Conservation (phyloP, 352 stramenopile genomes). For the Phytophthora uliginosa region DNA sequence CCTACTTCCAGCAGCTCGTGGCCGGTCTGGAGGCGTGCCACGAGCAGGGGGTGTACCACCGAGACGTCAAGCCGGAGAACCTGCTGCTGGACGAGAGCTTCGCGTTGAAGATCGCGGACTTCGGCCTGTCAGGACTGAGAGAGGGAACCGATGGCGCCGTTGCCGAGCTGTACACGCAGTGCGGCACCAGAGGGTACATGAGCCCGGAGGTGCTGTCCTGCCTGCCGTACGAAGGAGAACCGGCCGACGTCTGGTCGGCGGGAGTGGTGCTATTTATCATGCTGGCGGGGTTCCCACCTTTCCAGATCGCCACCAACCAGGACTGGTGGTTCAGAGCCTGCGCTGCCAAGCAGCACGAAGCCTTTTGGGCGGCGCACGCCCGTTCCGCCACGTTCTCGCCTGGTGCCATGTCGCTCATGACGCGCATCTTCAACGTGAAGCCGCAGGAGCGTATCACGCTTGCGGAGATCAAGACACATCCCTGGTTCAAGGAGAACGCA, state of each 20-base stretch:
- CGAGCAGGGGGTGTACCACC: slow-evolving; percentile 87
- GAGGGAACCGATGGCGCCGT: slow-evolving; percentile 69
- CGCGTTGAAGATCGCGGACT: slow-evolving; percentile 95
- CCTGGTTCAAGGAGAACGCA: slow-evolving; percentile 68
- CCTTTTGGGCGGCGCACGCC: slow-evolving; percentile 82
- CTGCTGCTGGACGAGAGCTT: slow-evolving; percentile 90
- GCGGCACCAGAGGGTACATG: slow-evolving; percentile 94
- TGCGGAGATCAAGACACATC: slow-evolving; percentile 79
- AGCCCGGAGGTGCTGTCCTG: slow-evolving; percentile 92
- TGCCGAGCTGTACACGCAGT: slow-evolving; percentile 88
- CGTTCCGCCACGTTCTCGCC: slow-evolving; percentile 80
- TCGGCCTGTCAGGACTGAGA: slow-evolving; percentile 94
- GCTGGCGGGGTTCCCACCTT: slow-evolving; percentile 93
- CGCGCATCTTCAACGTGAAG: slow-evolving; percentile 76
- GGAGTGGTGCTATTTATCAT: slow-evolving; percentile 96
- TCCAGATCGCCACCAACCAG: slow-evolving; percentile 88
- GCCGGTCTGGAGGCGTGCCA: slow-evolving; percentile 86
- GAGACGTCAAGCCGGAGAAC: slow-evolving; percentile 97
- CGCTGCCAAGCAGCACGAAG: slow-evolving; percentile 76
- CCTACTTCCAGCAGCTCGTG: slow-evolving; percentile 92
- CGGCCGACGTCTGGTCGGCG: slow-evolving; percentile 93
- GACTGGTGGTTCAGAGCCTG: slow-evolving; percentile 94
- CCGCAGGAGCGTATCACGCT: slow-evolving; percentile 83
- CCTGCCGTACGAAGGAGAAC: slow-evolving; percentile 85
- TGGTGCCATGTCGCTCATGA: slow-evolving; percentile 78